Base-by-base conservation (phyloP, 352 stramenopile genomes). In the Phytophthora palmivora region DNA sequence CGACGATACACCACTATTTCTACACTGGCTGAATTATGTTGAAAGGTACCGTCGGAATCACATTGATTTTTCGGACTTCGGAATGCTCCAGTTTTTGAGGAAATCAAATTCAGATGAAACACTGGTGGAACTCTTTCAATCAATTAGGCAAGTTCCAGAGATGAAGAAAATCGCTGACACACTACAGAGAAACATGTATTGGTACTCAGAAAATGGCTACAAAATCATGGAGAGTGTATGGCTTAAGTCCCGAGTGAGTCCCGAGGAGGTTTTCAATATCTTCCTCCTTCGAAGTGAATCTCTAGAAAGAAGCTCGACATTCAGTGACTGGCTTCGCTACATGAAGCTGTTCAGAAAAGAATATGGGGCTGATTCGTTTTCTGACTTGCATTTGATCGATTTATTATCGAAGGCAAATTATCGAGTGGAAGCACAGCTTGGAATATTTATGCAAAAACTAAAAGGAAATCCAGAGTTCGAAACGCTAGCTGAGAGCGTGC, bases 51-150 rank as follows among this genome's bases (percentile, higher is more conserved):
- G 8, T 9, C 4, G 4, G 26, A 32, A 32, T 4, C 4, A 32
- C 4, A 4, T 4, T 32, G 26, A 32, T 32, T 32, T 32, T 32
- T 32, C 26, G 8, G 26, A 32, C 26, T 32, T 9, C 26, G 8
- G 8, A 4, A 32, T 32, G 26, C 8, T 9, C 26, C 4, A 9
- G 26, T 4, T 32, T 4, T 8, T 32, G 26, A 32, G 8, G 26
- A 4, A 32, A 32, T 32, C 26, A 4, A 32, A 32, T 32, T 32
- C 26, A 8, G 26, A 32, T 4, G 26, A 32, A 32, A 32, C 4
- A 8, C 26, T 59, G 7, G 28, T 59, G n/a, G 4, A 18, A 9
- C 14, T 59, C 15, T 28, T 51, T 14, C 51, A 59, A 8, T 59
- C 39, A 8, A 26, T 59, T 24, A 9, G 37, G 14, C 24, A 22